These are phyloP conservation scores for Euphorbia lathyris DNA, from an alignment of 345 rosid genomes.

Conservation along the genomic window DNA sequence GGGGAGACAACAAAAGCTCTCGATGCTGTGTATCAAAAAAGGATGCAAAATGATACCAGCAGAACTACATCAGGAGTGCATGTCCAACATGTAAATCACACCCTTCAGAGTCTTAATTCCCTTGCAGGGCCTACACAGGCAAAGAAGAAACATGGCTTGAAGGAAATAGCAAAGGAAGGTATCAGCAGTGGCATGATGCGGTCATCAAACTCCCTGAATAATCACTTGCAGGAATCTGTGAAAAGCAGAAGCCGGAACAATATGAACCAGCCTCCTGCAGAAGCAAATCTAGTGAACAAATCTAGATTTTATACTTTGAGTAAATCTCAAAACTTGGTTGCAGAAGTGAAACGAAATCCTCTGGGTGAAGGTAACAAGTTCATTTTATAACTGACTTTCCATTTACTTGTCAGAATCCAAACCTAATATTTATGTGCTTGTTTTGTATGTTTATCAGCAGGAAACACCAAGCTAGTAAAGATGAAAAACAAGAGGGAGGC, in stretches of 20 bases:
- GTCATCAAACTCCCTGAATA: slow-evolving; percentile 36
- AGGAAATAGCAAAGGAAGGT: slow-evolving; percentile 29
- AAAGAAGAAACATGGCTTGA: slow-evolving; percentile 30
- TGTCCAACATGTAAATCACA: too few relatives aligned
- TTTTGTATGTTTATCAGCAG: slow-evolving; percentile 29
- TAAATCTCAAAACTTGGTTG: slow-evolving; percentile 19
- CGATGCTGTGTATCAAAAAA: too few relatives aligned
- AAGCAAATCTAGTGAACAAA: too few relatives aligned
- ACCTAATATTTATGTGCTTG: slow-evolving; percentile 11
- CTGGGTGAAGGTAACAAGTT: slow-evolving; percentile 32
- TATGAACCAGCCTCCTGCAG: too few relatives aligned
- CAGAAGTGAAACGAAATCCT: slow-evolving; percentile 14
- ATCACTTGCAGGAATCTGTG: slow-evolving; percentile 29
- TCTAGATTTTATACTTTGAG: slow-evolving; percentile 14
- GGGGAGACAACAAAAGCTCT: too few relatives aligned
- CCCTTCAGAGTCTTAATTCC: too few relatives aligned
- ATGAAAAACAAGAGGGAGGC: slow-evolving; percentile 45
- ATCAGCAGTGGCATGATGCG: slow-evolving; percentile 17
- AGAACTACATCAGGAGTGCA: too few relatives aligned
- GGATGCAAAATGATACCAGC: too few relatives aligned
- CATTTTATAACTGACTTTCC: slow-evolving; percentile 8
- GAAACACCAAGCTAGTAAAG: slow-evolving; percentile 35
- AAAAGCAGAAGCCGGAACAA: too few relatives aligned
- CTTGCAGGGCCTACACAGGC: slow-evolving; percentile 20
- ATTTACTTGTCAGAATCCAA: background rate